These are phyloP conservation scores for Nevesoporus exiguus DNA, from an alignment of 768 basidiomycete genomes.

Conservation along the genomic window DNA sequence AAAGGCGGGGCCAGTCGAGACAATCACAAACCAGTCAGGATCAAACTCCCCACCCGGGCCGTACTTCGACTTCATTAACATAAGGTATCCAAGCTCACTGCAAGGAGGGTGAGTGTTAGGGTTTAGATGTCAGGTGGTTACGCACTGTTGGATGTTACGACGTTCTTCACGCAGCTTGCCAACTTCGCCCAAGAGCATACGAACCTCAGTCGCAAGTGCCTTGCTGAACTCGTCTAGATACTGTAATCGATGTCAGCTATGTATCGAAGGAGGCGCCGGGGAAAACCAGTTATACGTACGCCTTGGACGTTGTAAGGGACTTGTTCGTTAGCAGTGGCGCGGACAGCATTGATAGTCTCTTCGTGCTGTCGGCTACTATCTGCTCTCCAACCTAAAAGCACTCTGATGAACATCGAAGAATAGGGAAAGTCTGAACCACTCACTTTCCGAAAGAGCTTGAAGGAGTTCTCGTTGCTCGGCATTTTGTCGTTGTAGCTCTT, in stretches of 20 bases:
- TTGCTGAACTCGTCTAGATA: slow-evolving; percentile 88
- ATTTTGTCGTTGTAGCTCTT: slow-evolving; percentile 57
- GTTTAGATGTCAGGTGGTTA: slow-evolving; percentile 11
- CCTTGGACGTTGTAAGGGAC: slow-evolving; percentile 83
- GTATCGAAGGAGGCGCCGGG: slow-evolving; percentile 1
- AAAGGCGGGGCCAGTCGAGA: not conserved
- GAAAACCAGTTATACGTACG: slow-evolving; percentile 42
- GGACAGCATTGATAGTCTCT: slow-evolving; percentile 65
- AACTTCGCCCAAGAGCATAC: slow-evolving; percentile 79
- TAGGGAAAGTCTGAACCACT: slow-evolving; percentile 19
- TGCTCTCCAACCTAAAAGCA: slow-evolving; percentile 57
- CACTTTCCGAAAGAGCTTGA: slow-evolving; percentile 52
- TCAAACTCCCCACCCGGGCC: slow-evolving; percentile 86
- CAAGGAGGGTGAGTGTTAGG: slow-evolving; percentile 4
- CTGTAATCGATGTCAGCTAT: slow-evolving; percentile 32
- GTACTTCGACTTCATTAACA: slow-evolving; percentile 70
- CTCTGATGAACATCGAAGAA: slow-evolving; percentile 9
- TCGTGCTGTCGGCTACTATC: slow-evolving; percentile 64
- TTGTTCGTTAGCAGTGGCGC: slow-evolving; percentile 68
- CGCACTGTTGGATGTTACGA: slow-evolving; percentile 75
- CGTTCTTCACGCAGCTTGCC: slow-evolving; percentile 79
- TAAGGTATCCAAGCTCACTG: slow-evolving; percentile 73
- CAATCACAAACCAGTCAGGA: slow-evolving; percentile 61
- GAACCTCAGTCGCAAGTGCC: slow-evolving; percentile 77
- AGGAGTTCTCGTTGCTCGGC: slow-evolving; percentile 57